Conservation (phyloP, 73 alveolate genomes). For the Strombidium stylifer region DNA sequence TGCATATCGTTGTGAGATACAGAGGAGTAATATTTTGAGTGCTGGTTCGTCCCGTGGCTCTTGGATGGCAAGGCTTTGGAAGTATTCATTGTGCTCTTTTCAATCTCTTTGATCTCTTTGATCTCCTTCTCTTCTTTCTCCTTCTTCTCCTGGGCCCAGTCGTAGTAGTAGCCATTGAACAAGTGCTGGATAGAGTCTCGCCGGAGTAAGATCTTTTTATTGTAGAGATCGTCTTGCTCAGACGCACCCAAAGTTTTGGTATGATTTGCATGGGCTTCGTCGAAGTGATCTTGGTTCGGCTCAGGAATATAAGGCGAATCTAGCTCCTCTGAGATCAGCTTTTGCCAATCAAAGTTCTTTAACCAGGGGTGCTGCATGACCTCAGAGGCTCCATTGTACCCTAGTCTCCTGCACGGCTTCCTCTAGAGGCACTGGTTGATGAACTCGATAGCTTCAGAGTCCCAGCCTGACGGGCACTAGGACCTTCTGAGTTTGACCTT, state of each 20-base stretch:
- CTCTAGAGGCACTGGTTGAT: slow-evolving; percentile 67
- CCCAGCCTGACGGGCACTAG: slow-evolving; percentile 92
- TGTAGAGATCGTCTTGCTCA: slow-evolving; percentile 54
- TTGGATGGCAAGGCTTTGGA: no score
- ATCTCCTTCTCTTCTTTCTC: slow-evolving; percentile 6
- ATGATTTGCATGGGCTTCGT: slow-evolving; percentile 50
- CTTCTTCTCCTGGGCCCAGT: slow-evolving; percentile 8
- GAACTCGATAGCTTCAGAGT: slow-evolving; percentile 91
- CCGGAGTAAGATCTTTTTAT: slow-evolving; percentile 47
- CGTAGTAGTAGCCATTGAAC: slow-evolving; percentile 69
- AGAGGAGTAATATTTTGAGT: no score
- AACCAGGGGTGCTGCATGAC: slow-evolving; percentile 74
- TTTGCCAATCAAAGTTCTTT: slow-evolving; percentile 63
- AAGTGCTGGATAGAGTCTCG: slow-evolving; percentile 60
- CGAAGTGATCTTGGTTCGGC: slow-evolving; percentile 49
- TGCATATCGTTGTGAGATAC: no score
- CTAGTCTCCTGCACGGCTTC: slow-evolving; percentile 63
- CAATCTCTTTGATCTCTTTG: no score
- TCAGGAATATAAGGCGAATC: slow-evolving; percentile 66
- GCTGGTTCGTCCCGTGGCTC: no score
- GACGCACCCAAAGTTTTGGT: slow-evolving; percentile 69
- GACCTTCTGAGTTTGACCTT: slow-evolving; percentile 73
- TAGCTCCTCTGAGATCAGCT: slow-evolving; percentile 60
- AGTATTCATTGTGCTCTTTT: no score
- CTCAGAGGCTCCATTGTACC: slow-evolving; percentile 61